Conservation (phyloP, 2,329 filamentous ascomycete genomes). For the Colletotrichum musicola region DNA sequence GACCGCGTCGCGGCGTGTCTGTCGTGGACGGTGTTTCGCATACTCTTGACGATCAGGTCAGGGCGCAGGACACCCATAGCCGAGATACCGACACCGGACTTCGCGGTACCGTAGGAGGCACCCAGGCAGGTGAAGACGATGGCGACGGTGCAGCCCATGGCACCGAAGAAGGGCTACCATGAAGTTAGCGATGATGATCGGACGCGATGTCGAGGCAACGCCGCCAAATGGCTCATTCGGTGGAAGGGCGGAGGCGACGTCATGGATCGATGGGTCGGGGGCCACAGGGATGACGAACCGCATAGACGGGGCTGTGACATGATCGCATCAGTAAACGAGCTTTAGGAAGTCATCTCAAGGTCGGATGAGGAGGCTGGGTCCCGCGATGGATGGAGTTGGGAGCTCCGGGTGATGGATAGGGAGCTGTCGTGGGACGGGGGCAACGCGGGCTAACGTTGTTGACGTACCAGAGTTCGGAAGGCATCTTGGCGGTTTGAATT, state of each 20-base stretch:
- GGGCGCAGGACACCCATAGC: conserved; percentile 98
- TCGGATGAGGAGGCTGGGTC: conserved; percentile 4
- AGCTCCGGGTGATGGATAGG: conserved; percentile 48
- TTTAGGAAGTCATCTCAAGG: conserved; percentile 12
- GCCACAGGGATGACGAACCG: conserved; percentile 78
- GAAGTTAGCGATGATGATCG: conserved; percentile 50
- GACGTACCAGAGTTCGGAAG: conserved; percentile 85
- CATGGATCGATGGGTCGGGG: conserved; percentile 39
- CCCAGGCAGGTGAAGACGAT: conserved; percentile 98
- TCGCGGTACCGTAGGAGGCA: conserved; percentile 98
- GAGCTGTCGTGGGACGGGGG: conserved; percentile 47
- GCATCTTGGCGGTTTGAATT: conserved; percentile 70
- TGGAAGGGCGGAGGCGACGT: conserved; percentile 37
- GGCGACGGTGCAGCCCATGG: conserved; percentile 96
- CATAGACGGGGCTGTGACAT: conserved; percentile 87
- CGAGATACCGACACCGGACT: conserved; percentile 98
- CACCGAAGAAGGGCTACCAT: conserved; percentile 87
- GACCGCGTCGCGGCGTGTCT: background rate
- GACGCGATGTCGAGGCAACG: conserved; percentile 13
- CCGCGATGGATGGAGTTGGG: conserved; percentile 42
- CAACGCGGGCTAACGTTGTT: conserved; percentile 46
- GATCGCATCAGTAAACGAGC: conserved; percentile 43
- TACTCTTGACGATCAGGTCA: conserved; percentile 99
- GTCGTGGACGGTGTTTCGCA: conserved; percentile 50
- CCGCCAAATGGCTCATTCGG: conserved; percentile 37